Conservation (phyloP, 2,329 filamentous ascomycete species). For the Zymoseptoria brevis region DNA sequence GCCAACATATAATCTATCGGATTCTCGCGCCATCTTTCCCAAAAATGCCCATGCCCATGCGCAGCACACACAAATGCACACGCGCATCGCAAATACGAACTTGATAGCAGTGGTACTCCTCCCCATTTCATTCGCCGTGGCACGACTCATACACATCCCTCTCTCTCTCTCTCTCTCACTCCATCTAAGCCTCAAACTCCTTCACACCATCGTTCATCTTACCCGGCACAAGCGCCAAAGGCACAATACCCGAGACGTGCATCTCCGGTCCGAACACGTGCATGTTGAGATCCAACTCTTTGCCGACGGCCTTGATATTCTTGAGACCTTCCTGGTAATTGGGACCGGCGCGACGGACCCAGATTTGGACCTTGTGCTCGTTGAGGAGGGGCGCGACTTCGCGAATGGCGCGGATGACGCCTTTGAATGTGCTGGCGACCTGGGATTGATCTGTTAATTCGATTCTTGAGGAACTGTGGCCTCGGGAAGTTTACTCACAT, state of each 20-base stretch:
- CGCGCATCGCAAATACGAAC: not conserved
- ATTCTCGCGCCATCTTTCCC: not conserved
- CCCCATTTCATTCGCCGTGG: not conserved
- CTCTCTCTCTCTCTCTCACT: not conserved
- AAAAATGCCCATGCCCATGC: not conserved
- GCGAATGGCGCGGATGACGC: conserved; percentile 91
- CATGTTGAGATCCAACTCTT: conserved; percentile 93
- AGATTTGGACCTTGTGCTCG: conserved; percentile 98
- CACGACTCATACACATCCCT: not conserved
- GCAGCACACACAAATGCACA: not conserved
- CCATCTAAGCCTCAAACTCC: conserved; percentile 49
- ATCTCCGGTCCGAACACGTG: conserved; percentile 76
- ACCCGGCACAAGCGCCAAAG: conserved; percentile 64
- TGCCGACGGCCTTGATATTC: conserved; percentile 96
- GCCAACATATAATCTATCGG: too few relatives aligned
- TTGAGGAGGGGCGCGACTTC: conserved; percentile 77
- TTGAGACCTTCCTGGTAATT: conserved; percentile 99
- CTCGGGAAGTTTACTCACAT: conserved; percentile 46
- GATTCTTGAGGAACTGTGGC: not conserved
- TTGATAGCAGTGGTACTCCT: not conserved
- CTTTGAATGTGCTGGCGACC: conserved; percentile 96
- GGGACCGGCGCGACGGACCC: conserved; percentile 82
- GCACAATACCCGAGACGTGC: conserved; percentile 92
- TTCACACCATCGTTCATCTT: conserved; percentile 52
- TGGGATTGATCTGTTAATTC: conserved; percentile 20